Conservation (phyloP, 164 flowering plant genomes). For the Platanus orientalis region DNA sequence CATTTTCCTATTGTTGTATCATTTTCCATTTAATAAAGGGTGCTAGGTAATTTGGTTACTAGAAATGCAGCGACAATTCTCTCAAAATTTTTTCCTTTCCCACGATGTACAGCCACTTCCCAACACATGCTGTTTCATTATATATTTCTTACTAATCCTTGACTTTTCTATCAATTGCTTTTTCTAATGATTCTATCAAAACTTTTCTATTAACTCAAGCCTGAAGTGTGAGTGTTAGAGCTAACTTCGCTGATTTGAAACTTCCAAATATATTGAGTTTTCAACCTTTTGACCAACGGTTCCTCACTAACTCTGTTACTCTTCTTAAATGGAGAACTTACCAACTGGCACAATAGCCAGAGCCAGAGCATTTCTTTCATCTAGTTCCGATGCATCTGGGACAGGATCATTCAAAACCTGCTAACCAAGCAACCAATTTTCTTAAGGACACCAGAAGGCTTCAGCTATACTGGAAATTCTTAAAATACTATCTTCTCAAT, state of each 20-base stretch:
- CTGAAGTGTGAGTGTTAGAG: too few relatives aligned
- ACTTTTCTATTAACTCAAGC: too few relatives aligned
- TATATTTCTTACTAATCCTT: too few relatives aligned
- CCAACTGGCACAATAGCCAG: slow-evolving; percentile 91
- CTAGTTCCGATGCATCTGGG: slow-evolving; percentile 70
- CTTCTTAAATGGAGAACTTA: slow-evolving; percentile 38
- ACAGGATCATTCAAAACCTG: slow-evolving; percentile 69
- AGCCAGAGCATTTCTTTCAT: slow-evolving; percentile 86
- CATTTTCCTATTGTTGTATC: neutral
- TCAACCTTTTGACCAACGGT: neutral
- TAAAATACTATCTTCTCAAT: too few relatives aligned
- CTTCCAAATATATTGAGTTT: neutral
- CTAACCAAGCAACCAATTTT: slow-evolving; percentile 18
- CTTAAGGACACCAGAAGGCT: neutral
- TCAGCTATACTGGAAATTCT: neutral
- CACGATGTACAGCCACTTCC: neutral
- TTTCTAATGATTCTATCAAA: too few relatives aligned
- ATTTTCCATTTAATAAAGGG: too few relatives aligned
- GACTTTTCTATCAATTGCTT: too few relatives aligned
- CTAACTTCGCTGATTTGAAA: neutral
- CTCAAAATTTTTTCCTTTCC: neutral
- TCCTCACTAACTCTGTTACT: neutral
- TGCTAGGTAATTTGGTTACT: neutral
- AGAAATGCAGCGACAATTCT: neutral
- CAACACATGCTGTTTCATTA: too few relatives aligned